Percentiles rank a stretch among this genome's conserved stretches.
phyloP scores from a whole-genome alignment of 2,329 filamentous ascomycete species.

The Botrytis hyacinthi region DNA sequence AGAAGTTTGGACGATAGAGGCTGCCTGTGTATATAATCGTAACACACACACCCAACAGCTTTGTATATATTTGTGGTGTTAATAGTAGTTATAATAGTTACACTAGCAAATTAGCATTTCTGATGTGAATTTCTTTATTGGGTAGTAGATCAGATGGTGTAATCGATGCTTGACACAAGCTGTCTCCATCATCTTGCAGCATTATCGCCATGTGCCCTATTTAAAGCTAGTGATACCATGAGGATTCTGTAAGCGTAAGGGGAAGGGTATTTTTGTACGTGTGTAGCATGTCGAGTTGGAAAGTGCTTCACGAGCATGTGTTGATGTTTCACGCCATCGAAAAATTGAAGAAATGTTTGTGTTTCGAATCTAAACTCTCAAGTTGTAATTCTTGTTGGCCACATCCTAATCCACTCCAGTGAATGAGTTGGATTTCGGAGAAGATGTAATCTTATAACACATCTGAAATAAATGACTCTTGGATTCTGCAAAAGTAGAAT shows the following conservation, averaged over 20 bases:
- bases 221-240: neutral
- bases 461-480: neutral
- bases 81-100: neutral
- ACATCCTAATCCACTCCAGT: neutral
- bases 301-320: neutral
- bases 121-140: neutral
- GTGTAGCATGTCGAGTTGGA: neutral
- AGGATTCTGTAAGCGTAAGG: neutral
- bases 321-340: neutral
- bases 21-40: neutral
- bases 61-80: neutral
- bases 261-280: neutral
- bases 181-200: neutral
- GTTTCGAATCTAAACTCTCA: neutral
- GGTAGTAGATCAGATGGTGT: neutral
- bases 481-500: neutral
- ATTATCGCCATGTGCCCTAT: neutral
- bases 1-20: conserved; percentile 43
- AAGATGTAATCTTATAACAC: too few species aligned
- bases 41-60: neutral
- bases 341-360: neutral
- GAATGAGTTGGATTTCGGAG: neutral
- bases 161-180: neutral
- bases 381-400: neutral
- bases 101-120: neutral